Evolutionary conservation across 2,329 filamentous ascomycete species (phyloP).

Genomic region (Macrophomina pseudophaseolina): DNA sequence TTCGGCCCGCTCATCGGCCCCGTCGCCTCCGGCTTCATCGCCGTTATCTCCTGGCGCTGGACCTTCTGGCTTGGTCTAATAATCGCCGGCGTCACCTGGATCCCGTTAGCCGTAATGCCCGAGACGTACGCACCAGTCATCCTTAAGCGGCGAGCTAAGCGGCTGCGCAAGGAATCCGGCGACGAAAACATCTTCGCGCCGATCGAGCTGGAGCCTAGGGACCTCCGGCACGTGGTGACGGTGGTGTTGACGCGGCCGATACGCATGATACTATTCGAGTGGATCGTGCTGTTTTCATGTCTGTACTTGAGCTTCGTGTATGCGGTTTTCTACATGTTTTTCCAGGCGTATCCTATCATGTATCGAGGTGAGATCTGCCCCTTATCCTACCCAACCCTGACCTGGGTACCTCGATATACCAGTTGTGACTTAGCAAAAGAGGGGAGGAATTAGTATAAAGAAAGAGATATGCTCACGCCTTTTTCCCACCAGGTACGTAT

Average conservation of each 20-base stretch:
- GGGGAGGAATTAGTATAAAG: slow-evolving; percentile 27
- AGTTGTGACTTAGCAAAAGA: too few relatives aligned
- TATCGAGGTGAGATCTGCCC: slow-evolving; percentile 54
- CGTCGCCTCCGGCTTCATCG: slow-evolving; percentile 67
- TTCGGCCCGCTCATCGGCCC: slow-evolving; percentile 58
- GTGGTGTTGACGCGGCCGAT: slow-evolving; percentile 74
- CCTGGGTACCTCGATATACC: too few relatives aligned
- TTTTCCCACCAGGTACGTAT: slow-evolving; percentile 55
- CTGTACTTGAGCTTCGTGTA: slow-evolving; percentile 70
- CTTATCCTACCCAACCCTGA: background rate
- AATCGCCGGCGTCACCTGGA: slow-evolving; percentile 66
- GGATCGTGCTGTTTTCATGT: slow-evolving; percentile 74
- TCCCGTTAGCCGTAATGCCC: slow-evolving; percentile 65
- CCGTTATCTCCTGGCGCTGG: slow-evolving; percentile 71
- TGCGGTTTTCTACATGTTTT: slow-evolving; percentile 73
- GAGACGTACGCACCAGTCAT: slow-evolving; percentile 55
- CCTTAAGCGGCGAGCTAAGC: slow-evolving; percentile 58
- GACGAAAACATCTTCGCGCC: slow-evolving; percentile 61
- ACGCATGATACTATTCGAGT: slow-evolving; percentile 75
- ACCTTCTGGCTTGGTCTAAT: slow-evolving; percentile 73
- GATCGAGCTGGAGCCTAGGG: slow-evolving; percentile 66
- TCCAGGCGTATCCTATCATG: slow-evolving; percentile 73
- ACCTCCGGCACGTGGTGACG: slow-evolving; percentile 64
- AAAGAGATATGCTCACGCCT: background rate
- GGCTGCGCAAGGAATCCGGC: slow-evolving; percentile 62